Conservation (phyloP, 768 basidiomycete species). For the Leccinellum albellum region DNA sequence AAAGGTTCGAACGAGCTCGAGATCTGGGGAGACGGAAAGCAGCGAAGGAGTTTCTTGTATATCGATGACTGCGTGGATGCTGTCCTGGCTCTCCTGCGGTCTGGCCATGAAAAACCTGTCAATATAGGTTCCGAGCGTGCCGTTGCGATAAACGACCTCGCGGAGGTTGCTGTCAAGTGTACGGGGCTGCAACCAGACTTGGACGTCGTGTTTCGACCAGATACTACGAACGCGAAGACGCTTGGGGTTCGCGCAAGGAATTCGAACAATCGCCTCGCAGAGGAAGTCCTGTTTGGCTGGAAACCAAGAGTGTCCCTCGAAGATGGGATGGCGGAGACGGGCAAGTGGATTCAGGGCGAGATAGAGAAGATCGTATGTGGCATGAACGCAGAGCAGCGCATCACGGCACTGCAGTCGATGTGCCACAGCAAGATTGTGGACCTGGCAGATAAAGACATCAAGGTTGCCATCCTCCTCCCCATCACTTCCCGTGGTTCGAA, state of each 20-base stretch:
- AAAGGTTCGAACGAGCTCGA: constrained; percentile 33
- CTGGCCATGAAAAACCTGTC: constrained; percentile 33
- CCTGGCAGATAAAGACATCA: constrained; percentile 32
- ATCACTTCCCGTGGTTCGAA: constrained; percentile 48
- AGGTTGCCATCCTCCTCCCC: constrained; percentile 54
- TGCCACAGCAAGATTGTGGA: constrained; percentile 38
- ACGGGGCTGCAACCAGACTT: constrained; percentile 27
- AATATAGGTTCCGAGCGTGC: constrained; percentile 52
- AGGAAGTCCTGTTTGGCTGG: constrained; percentile 37
- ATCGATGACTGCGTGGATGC: constrained; percentile 55
- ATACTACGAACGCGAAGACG: constrained; percentile 28
- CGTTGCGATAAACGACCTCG: constrained; percentile 42
- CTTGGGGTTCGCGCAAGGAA: constrained; percentile 50
- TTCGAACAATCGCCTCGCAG: constrained; percentile 44
- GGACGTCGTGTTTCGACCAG: constrained; percentile 26
- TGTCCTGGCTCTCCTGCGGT: constrained; percentile 41
- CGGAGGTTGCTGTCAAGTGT: constrained; percentile 35
- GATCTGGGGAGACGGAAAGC: constrained; percentile 55
- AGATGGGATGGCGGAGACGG: constrained; percentile 47
- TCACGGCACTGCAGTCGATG: constrained; percentile 20
- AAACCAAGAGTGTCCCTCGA: constrained; percentile 37
- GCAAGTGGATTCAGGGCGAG: constrained; percentile 44
- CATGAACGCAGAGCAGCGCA: constrained; percentile 6
- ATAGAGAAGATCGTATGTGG: constrained; percentile 24
- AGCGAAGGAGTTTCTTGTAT: constrained; percentile 53